Evolutionary conservation across 1,139 yeast species (phyloP).

Genomic region (Trichomonascaceae sp.): DNA sequence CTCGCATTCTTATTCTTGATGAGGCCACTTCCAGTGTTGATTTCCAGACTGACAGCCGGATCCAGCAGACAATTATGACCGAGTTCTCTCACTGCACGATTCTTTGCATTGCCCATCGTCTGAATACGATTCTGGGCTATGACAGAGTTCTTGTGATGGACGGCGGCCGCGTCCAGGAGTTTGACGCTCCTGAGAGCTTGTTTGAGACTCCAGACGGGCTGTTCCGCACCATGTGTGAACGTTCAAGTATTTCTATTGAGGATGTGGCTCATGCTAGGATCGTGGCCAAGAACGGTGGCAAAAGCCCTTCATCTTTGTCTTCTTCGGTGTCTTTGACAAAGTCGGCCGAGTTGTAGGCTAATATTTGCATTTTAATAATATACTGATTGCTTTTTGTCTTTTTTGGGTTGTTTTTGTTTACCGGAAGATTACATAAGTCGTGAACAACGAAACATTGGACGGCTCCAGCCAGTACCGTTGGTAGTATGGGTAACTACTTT

Average conservation of each 20-base stretch:
- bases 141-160: slow-evolving; percentile 59
- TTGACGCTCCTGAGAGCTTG: slow-evolving; percentile 33
- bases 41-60: slow-evolving; percentile 61
- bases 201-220: slow-evolving; percentile 31
- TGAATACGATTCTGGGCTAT: slow-evolving; percentile 55
- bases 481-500: slow-evolving; percentile 10
- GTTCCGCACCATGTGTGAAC: slow-evolving; percentile 50
- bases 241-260: slow-evolving; percentile 34
- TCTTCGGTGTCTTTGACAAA: neutral
- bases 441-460: too few relatives aligned
- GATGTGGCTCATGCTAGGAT: slow-evolving; percentile 22
- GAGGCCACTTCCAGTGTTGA: slow-evolving; percentile 84
- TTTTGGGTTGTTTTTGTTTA: too few relatives aligned
- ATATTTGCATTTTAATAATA: neutral
- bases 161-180: slow-evolving; percentile 47
- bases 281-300: neutral
- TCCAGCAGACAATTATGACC: slow-evolving; percentile 48
- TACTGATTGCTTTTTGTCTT: too few relatives aligned
- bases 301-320: too few relatives aligned
- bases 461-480: too few relatives aligned
- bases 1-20: slow-evolving; percentile 58
- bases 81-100: slow-evolving; percentile 61
- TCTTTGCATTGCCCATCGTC: slow-evolving; percentile 70
- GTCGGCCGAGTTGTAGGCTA: neutral
- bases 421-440: too few relatives aligned